Percentiles rank a stretch among this genome's conserved stretches.
phyloP scores from a whole-genome alignment of 208 protist genomes.

The Sergeia podlipaevii region DNA sequence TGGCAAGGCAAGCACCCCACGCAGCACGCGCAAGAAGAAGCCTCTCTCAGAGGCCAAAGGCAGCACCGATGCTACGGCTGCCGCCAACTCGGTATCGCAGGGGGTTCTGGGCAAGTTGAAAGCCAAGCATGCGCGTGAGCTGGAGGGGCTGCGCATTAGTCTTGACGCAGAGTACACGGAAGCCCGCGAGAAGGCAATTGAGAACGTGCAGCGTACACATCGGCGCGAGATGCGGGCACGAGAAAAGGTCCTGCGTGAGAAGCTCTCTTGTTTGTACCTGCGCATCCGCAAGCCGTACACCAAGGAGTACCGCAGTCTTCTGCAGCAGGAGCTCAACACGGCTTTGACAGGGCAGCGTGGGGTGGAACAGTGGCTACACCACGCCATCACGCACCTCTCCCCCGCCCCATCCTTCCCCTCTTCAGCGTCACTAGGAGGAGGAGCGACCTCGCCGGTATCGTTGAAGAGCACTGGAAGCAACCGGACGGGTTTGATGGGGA shows the following conservation, averaged over 20 bases:
- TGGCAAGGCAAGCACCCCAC: neutral
- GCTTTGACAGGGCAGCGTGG: constrained; percentile 19
- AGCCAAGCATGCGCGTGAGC: constrained; percentile 4
- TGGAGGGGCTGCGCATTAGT: neutral
- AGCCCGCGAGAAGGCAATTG: neutral
- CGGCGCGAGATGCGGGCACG: neutral
- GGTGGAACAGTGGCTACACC: constrained; percentile 25
- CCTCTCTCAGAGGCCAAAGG: neutral
- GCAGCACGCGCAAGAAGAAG: neutral
- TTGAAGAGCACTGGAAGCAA: no score
- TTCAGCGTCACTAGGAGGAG: no score
- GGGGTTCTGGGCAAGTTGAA: neutral
- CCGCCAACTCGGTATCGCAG: neutral
- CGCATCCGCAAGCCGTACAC: constrained; percentile 44
- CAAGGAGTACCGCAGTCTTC: constrained; percentile 19
- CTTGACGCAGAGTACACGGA: neutral
- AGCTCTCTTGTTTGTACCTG: constrained; percentile 26
- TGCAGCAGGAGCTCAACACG: constrained; percentile 26
- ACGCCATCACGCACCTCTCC: constrained; percentile 28
- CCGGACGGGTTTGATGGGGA: no score
- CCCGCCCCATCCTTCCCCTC: constrained; percentile 13
- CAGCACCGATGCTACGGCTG: neutral
- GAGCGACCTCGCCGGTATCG: neutral
- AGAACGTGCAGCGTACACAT: neutral
- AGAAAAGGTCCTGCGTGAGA: constrained; percentile 1